Conservation (phyloP, 495 filamentous ascomycete species). For the Paragyromitra xinjiangensis region DNA sequence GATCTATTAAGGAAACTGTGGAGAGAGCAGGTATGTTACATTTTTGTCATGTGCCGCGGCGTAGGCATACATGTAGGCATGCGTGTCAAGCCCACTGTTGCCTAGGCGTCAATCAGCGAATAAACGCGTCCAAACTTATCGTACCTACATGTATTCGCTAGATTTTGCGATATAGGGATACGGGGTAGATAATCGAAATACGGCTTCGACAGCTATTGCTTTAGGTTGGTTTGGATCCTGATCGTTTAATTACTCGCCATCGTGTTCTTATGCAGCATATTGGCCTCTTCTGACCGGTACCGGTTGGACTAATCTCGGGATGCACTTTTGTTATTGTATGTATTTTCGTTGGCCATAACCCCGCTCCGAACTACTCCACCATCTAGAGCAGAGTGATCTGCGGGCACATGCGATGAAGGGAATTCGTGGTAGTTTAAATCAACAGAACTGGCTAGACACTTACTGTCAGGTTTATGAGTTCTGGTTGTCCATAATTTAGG, state of each 20-base stretch:
- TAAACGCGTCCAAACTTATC: background rate
- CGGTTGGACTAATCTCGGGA: too few relatives aligned
- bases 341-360: background rate
- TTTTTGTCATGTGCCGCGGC: too few relatives aligned
- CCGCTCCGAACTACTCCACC: background rate
- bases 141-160: background rate
- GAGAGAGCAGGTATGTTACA: too few relatives aligned
- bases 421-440: background rate
- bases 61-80: background rate
- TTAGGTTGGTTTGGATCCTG: background rate
- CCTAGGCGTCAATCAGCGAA: background rate
- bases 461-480: too few relatives aligned
- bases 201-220: background rate
- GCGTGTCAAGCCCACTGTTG: background rate
- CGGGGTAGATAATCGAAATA: background rate
- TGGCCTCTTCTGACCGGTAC: too few relatives aligned
- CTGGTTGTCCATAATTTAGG: too few relatives aligned
- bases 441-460: background rate
- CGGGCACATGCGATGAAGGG: background rate
- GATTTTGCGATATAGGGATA: background rate
- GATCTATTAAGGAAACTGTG: too few relatives aligned
- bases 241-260: too few relatives aligned
- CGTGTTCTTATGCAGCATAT: too few relatives aligned
- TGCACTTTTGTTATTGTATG: too few relatives aligned
- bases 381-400: background rate